Base-by-base conservation (phyloP, 306 rosid species). In the Myrica gale region DNA sequence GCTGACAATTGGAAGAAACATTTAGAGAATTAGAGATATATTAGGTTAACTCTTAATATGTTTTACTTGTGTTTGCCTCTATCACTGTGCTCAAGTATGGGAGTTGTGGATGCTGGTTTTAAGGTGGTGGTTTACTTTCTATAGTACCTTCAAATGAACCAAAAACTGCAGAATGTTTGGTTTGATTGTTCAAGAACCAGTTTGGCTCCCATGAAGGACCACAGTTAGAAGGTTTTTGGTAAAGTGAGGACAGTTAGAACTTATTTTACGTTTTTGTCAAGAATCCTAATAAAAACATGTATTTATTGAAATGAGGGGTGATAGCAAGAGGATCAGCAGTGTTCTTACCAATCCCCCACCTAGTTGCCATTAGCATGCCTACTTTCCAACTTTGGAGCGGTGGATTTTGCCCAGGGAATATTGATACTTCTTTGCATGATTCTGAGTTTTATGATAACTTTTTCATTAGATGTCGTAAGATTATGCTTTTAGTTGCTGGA, bases 401-500 rank as follows among this genome's bases (percentile, higher is more conserved):
- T 41, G 20, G 13, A 63, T 39, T 21, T 41, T 63, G 48, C 23
- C 13, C 1, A 3, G 45, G 23, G 13, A 37, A 12, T 39, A 37
- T 63, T 39, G 69, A 39, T 15, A 9, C 21, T 37, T 10, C 32
- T 15, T 63, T 16, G 47, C 62, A 63, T 63, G 39, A 16, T 63
- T 63, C 47, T 37, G 7, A 39, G 13, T 63, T 63, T 63, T 42
- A 9, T 4, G 11, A 71, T 3, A 57, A 69, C 72, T 44, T 41
- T 76, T 60, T 58, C 43, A 52, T 48, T 55, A 62, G 72, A 65
- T 68, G 75, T 80, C 67, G 48, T 62, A 21, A 43, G 57, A 72
- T 39, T 67, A 67, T 73, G 79, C 57, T 17, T 41, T 51, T 19
- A 17, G 39, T 19, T 56, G 41, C 55, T 65, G 54, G 62, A 72